These are phyloP conservation scores for Hyaloscypha finlandica DNA, from an alignment of 495 filamentous ascomycete species.

Conservation along the genomic window DNA sequence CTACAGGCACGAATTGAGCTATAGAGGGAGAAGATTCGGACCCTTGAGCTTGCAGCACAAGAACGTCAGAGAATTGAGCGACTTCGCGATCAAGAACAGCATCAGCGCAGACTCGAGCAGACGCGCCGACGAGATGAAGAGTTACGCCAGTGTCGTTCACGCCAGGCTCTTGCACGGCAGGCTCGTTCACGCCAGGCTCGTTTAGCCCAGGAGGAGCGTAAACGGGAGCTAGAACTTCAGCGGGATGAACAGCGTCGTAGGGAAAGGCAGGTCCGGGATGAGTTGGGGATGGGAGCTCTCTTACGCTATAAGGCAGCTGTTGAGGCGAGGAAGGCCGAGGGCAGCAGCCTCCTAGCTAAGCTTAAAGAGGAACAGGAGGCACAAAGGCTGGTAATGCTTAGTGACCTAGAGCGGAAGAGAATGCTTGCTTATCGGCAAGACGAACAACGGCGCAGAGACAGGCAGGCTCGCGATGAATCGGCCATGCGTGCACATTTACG, in stretches of 20 bases:
- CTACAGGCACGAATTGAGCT: constrained; percentile 13
- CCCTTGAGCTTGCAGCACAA: constrained; percentile 15
- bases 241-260: constrained; percentile 12
- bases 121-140: neutral
- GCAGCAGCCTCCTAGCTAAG: too few relatives aligned
- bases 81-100: constrained; percentile 16
- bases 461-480: constrained; percentile 9
- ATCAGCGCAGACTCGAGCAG: constrained; percentile 1
- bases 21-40: constrained; percentile 15
- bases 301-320: constrained; percentile 8
- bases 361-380: too few relatives aligned
- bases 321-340: constrained; percentile 1
- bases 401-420: too few relatives aligned
- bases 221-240: neutral
- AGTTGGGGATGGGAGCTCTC: neutral
- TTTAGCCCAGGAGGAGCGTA: neutral
- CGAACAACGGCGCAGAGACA: constrained; percentile 3
- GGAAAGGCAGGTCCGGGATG: constrained; percentile 9
- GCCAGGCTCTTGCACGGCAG: too few relatives aligned
- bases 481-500: constrained; percentile 6
- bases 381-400: too few relatives aligned
- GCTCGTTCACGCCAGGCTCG: too few relatives aligned
- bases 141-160: neutral
- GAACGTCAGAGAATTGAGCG: constrained; percentile 10
- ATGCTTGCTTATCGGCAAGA: too few relatives aligned